A percentile compares a stretch with the other conserved stretches of the same genome.
Conservation (phyloP, 208 protist species). For the Trypanosomatidae sp. region DNA sequence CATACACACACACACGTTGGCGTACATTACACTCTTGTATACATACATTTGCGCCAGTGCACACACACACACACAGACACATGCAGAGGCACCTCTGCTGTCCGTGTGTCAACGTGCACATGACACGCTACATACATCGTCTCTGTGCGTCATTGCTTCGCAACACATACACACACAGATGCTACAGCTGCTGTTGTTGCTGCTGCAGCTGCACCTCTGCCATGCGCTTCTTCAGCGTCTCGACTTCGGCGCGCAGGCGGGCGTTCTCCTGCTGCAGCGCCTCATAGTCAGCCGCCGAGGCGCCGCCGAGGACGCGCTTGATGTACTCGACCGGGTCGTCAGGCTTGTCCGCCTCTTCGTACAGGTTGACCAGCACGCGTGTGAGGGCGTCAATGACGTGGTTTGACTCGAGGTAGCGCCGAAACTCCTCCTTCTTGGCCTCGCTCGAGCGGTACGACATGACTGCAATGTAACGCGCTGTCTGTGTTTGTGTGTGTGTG, state of each 20-base stretch:
- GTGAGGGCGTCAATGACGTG: conserved; percentile 89
- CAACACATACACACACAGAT: no score
- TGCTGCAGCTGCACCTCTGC: conserved; percentile 15
- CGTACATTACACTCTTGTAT: no score
- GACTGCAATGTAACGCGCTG: not conserved
- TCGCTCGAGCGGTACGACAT: conserved; percentile 90
- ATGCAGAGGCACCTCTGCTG: no score
- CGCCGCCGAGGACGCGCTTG: conserved; percentile 84
- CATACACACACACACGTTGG: no score
- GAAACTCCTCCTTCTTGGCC: conserved; percentile 92
- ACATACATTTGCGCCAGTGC: no score
- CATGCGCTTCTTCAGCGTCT: conserved; percentile 63
- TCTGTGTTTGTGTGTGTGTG: no score
- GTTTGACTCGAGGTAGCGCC: conserved; percentile 88
- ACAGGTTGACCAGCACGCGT: conserved; percentile 87
- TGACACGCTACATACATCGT: no score
- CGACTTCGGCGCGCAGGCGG: conserved; percentile 69
- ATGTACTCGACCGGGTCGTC: conserved; percentile 90
- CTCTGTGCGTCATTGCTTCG: no score
- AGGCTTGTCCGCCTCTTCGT: conserved; percentile 89
- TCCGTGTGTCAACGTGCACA: no score
- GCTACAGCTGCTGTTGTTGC: no score
- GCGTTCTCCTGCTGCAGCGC: conserved; percentile 78
- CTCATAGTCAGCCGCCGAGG: conserved; percentile 79
- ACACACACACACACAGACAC: no score